Evolutionary conservation across 106 monocot genomes (phyloP), one percentile per base, ranked within the genome.

Genomic region (Narthecium ossifragum): DNA sequence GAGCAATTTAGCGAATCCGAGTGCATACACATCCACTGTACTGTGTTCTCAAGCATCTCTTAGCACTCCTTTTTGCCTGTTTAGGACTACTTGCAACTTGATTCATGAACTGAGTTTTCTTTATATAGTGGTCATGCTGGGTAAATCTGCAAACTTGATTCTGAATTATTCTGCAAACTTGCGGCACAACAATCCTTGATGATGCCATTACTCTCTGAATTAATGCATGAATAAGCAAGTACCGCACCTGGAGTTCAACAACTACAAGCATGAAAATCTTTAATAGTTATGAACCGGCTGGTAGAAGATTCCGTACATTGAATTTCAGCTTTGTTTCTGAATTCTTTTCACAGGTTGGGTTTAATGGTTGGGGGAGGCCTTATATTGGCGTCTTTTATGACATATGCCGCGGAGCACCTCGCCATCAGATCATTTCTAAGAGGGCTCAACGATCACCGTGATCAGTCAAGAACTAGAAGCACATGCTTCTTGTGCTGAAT

Each of bases 321-420:
- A n/a, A 37, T 37, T 37, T 37, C 36, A 6, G 11, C 23, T 49
- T 49, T 13, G 26, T 53, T 59, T 47, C 3, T 41, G 31, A 8
- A 49, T 13, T 55, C 6, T 18, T 56, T 51, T 15, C 0, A 32
- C 86, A 96, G 96, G 64, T 59, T 96, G 36, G 96, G 86, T 20
- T 63, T 96, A 66, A 81, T 90, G 73, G 80, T 90, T 20, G 90
- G 38, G 7, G 90, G 80, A 47, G 96, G 90, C 4, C 5, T 96
- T 17, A 49, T 90, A 40, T 53, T 96, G 63, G 75, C 86, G 57
- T 69, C 84, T 3, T 90, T 90, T 75, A 90, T 86, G 96, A 81
- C 89, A 28, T 81, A 83, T 60, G 90, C 96, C 22, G 61, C 96
- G 0, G 89, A 90, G 66, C 83, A 90, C 58, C 70, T 96, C 51